Evolutionary conservation across 345 rosid genomes (phyloP).

Genomic region (Barbarea vulgaris): DNA sequence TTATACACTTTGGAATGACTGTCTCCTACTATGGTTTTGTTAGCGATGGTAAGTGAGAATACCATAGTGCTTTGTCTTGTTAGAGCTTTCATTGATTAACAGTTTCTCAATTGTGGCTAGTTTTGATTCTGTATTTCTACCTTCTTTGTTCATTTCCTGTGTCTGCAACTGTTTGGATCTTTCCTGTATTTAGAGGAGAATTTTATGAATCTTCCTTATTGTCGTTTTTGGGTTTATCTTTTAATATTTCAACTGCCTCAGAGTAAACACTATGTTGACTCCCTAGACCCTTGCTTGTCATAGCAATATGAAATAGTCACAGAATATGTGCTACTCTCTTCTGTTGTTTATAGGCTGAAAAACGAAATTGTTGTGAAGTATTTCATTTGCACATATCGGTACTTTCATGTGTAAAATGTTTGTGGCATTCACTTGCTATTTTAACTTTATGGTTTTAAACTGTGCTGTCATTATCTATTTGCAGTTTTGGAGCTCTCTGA

Average conservation of each 20-base stretch:
- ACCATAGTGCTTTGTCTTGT: not conserved
- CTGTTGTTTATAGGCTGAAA: conserved; percentile 10
- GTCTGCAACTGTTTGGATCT: conserved; percentile 15
- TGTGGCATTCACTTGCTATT: conserved; percentile 1
- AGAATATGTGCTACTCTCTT: conserved; percentile 14
- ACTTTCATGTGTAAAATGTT: conserved; percentile 12
- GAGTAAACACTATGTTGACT: not conserved
- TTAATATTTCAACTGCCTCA: not conserved
- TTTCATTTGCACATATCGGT: not conserved
- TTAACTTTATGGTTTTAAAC: conserved; percentile 1
- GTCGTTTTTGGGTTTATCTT: not conserved
- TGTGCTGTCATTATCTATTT: conserved; percentile 37
- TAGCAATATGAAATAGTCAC: not conserved
- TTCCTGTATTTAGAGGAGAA: not conserved
- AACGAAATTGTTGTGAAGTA: conserved; percentile 5
- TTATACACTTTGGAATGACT: conserved; percentile 89
- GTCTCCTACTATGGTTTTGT: conserved; percentile 97
- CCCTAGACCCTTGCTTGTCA: not conserved
- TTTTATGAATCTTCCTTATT: not conserved
- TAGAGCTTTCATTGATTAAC: conserved; percentile 12
- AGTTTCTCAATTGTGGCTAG: conserved; percentile 12
- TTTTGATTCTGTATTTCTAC: conserved; percentile 11
- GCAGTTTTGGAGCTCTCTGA: conserved; percentile 95
- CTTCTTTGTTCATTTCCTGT: conserved; percentile 4
- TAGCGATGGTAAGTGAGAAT: conserved; percentile 77